Conservation (phyloP, 768 basidiomycete genomes). For the Russula olivacea region DNA sequence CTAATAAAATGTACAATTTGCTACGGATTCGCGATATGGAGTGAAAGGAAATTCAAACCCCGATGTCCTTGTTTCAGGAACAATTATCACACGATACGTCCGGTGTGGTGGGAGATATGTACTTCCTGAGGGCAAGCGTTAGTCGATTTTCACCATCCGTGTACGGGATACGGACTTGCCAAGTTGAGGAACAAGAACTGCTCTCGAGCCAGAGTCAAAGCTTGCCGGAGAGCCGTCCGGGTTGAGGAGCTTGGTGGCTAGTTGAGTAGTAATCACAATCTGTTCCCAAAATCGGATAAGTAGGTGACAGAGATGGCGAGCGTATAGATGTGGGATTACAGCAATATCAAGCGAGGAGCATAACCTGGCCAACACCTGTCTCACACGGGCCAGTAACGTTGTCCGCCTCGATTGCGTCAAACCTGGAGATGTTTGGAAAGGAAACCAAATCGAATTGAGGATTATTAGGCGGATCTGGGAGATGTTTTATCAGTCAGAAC, state of each 20-base stretch:
- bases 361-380: conserved; percentile 46
- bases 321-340: background rate
- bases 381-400: conserved; percentile 46
- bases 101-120: conserved; percentile 41
- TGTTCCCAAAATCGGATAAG: conserved; percentile 24
- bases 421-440: conserved; percentile 48
- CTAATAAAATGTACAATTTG: conserved; percentile 28
- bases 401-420: conserved; percentile 38
- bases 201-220: conserved; percentile 58
- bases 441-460: conserved; percentile 61
- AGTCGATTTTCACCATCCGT: background rate
- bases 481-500: background rate
- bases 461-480: conserved; percentile 54
- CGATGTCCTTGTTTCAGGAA: conserved; percentile 36
- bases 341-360: conserved; percentile 35
- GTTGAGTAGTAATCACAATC: conserved; percentile 59
- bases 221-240: conserved; percentile 58
- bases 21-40: conserved; percentile 13
- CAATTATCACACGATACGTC: conserved; percentile 41
- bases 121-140: conserved; percentile 27
- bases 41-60: conserved; percentile 34
- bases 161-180: conserved; percentile 35
- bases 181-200: conserved; percentile 61
- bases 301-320: background rate
- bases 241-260: conserved; percentile 62